Conservation (phyloP, 1,284 basidiomycete genomes). For the Tilletia caries region DNA sequence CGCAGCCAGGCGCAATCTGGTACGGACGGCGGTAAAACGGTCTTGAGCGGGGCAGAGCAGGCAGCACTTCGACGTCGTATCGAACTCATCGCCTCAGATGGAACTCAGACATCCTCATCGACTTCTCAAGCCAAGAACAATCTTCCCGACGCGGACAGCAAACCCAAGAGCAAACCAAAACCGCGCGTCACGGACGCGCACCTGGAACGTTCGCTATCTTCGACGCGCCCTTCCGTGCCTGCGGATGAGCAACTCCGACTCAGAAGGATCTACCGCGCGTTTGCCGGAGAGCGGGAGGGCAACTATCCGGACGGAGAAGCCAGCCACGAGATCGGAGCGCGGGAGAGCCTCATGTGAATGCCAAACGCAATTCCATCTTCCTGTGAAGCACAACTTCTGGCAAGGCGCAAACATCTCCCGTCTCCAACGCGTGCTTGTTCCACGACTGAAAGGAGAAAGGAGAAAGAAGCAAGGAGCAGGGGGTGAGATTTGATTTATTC, state of each 20-base stretch:
- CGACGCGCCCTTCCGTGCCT: slow-evolving; percentile 48
- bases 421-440: too few relatives aligned
- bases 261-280: slow-evolving; percentile 38
- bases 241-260: slow-evolving; percentile 38
- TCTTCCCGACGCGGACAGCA: too few relatives aligned
- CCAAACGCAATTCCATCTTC: too few relatives aligned
- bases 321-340: slow-evolving; percentile 39
- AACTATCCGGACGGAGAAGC: slow-evolving; percentile 46
- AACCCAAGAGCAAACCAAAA: slow-evolving; percentile 13
- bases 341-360: slow-evolving; percentile 45
- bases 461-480: too few relatives aligned
- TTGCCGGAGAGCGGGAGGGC: slow-evolving; percentile 47
- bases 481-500: too few relatives aligned
- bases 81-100: slow-evolving; percentile 33
- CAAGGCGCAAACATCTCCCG: too few relatives aligned
- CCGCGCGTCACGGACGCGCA: slow-evolving; percentile 36
- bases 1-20: background rate
- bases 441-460: too few relatives aligned
- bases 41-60: slow-evolving; percentile 35
- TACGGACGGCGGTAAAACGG: background rate
- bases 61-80: slow-evolving; percentile 34
- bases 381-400: too few relatives aligned
- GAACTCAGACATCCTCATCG: too few relatives aligned
- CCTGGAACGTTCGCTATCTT: slow-evolving; percentile 37
- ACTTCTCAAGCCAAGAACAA: too few relatives aligned